Evolutionary conservation across 371 early-diverging fungal species (phyloP).

Genomic region (Mucor plumbeus): DNA sequence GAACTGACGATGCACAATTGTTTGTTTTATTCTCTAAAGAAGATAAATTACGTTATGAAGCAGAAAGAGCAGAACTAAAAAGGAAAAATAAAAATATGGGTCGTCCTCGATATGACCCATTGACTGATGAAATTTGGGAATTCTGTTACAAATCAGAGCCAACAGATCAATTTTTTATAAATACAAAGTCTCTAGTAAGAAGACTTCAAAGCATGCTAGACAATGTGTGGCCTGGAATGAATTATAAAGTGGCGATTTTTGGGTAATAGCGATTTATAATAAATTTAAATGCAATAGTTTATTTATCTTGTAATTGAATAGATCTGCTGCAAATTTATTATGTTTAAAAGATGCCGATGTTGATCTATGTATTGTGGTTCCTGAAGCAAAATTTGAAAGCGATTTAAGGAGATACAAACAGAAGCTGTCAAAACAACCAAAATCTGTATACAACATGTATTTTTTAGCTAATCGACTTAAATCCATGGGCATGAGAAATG

Average conservation of each 20-base stretch:
- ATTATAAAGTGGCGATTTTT: conserved; percentile 28
- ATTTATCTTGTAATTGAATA: neutral
- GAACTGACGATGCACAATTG: neutral
- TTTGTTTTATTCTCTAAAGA: conserved; percentile 18
- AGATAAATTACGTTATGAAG: conserved; percentile 13
- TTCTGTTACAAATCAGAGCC: neutral
- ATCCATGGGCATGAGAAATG: conserved; percentile 35
- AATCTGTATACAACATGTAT: conserved; percentile 40
- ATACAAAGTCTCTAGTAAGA: conserved; percentile 13
- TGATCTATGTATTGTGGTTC: conserved; percentile 44
- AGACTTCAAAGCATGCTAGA: conserved; percentile 19
- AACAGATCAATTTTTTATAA: conserved; percentile 4
- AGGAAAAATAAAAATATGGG: neutral
- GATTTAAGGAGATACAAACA: conserved; percentile 9
- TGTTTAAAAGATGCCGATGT: conserved; percentile 37
- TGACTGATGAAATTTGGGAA: conserved; percentile 10
- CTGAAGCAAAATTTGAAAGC: conserved; percentile 18
- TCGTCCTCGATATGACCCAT: neutral
- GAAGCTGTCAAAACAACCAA: neutral
- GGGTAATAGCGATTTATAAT: conserved; percentile 23
- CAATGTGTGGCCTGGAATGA: conserved; percentile 20
- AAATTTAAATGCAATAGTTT: neutral
- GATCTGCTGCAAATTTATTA: conserved; percentile 41
- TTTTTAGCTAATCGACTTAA: conserved; percentile 23
- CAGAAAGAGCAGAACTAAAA: neutral